A percentile compares a stretch with the other conserved stretches of the same genome.
Evolutionary conservation across 495 filamentous ascomycete genomes (phyloP).

Genomic region (Xylaria grammica): DNA sequence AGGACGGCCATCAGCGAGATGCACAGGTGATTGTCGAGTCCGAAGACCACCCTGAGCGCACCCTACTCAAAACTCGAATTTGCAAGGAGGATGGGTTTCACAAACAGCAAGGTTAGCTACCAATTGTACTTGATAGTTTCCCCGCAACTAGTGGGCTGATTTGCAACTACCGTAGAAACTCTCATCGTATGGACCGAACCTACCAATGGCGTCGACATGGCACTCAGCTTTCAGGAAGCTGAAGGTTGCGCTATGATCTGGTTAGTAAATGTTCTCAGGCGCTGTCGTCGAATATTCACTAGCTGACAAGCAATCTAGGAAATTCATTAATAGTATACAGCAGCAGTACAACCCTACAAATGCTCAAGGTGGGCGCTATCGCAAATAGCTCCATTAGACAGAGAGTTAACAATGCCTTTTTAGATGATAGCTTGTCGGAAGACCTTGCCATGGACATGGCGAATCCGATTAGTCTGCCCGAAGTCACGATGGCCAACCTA

Average conservation of each 20-base stretch:
- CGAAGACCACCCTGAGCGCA: constrained; percentile 84
- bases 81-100: constrained; percentile 95
- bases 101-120: constrained; percentile 87
- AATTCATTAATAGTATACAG: constrained; percentile 87
- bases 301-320: constrained; percentile 58
- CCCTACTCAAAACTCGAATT: constrained; percentile 87
- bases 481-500: constrained; percentile 78
- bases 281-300: not conserved
- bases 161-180: constrained; percentile 66
- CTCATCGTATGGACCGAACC: constrained; percentile 97
- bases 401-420: constrained; percentile 15
- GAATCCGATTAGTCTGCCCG: constrained; percentile 74
- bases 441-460: constrained; percentile 71
- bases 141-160: constrained; percentile 33
- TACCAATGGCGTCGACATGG: constrained; percentile 86
- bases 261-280: constrained; percentile 52
- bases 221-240: constrained; percentile 96
- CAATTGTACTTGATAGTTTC: not conserved
- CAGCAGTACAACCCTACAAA: constrained; percentile 49
- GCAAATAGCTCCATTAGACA: constrained; percentile 7
- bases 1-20: constrained; percentile 63
- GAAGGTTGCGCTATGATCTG: constrained; percentile 94
- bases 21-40: constrained; percentile 90
- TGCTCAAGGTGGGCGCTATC: constrained; percentile 32
- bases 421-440: constrained; percentile 91